These are phyloP conservation scores for Picea sitchensis DNA, from an alignment of 75 land plant genomes.

Conservation along the genomic window DNA sequence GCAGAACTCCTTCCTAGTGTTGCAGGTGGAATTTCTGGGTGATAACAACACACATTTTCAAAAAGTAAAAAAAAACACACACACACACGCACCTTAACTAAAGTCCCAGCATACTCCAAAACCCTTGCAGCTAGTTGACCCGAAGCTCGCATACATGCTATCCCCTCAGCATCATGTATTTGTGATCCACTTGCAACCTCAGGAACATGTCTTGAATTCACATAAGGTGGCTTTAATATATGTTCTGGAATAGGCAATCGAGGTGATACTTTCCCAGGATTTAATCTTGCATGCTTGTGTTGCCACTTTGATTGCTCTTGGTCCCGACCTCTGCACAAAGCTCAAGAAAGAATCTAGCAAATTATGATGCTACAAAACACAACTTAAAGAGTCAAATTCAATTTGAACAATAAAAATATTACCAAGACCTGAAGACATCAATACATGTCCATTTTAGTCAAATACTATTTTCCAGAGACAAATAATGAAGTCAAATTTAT, in stretches of 20 bases:
- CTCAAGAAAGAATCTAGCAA: slow-evolving; percentile 7
- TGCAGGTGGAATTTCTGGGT: too few species aligned
- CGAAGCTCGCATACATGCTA: slow-evolving; percentile 85
- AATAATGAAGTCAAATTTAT: background rate
- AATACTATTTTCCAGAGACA: background rate
- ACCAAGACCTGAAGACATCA: background rate
- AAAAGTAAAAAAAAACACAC: background rate
- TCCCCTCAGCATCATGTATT: slow-evolving; percentile 86
- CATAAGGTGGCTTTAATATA: slow-evolving; percentile 92
- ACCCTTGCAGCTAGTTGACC: slow-evolving; percentile 96
- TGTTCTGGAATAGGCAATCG: slow-evolving; percentile 67
- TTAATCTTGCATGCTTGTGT: slow-evolving; percentile 31
- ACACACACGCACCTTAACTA: slow-evolving; percentile 66
- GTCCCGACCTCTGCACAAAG: slow-evolving; percentile 18
- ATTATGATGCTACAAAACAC: too few species aligned
- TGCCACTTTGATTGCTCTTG: slow-evolving; percentile 23
- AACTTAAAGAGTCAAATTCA: background rate
- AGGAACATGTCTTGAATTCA: slow-evolving; percentile 46
- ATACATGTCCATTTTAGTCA: background rate
- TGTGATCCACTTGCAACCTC: slow-evolving; percentile 64
- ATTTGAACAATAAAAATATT: background rate
- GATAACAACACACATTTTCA: too few species aligned
- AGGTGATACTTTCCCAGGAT: slow-evolving; percentile 88
- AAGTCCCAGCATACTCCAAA: slow-evolving; percentile 89
- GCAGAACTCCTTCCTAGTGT: too few species aligned